phyloP scores from a whole-genome alignment of 1,284 basidiomycete species.

The Naganishia cerealis region DNA sequence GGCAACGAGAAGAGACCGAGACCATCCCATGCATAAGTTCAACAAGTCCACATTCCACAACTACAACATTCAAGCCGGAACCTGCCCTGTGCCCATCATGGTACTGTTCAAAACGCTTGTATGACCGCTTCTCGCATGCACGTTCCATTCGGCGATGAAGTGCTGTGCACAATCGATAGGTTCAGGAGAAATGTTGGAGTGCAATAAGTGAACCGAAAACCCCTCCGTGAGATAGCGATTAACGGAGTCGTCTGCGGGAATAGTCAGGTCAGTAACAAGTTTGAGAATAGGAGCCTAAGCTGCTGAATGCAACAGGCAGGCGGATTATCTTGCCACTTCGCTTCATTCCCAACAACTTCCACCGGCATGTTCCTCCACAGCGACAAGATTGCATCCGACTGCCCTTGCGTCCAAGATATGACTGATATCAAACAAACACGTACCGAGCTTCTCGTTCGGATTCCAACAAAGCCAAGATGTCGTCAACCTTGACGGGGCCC shows the following conservation, averaged over 20 bases:
- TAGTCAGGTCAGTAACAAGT: neutral
- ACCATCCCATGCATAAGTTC: slow-evolving; percentile 26
- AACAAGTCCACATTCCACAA: slow-evolving; percentile 5
- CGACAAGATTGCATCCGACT: neutral
- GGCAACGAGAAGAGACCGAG: neutral
- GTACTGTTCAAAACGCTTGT: neutral
- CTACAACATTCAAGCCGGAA: slow-evolving; percentile 16
- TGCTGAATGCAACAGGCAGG: no score
- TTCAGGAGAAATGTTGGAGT: slow-evolving; percentile 2
- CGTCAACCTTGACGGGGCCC: slow-evolving; percentile 92
- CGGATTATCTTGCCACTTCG: no score
- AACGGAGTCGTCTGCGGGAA: slow-evolving; percentile 21
- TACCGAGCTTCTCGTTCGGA: slow-evolving; percentile 99
- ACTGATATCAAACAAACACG: slow-evolving; percentile 52
- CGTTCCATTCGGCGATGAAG: neutral
- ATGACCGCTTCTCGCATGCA: slow-evolving; percentile 2
- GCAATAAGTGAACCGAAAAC: slow-evolving; percentile 1
- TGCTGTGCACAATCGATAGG: neutral
- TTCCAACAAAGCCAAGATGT: slow-evolving; percentile 96
- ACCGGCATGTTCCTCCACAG: neutral
- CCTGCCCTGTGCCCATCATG: neutral
- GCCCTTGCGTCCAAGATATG: neutral
- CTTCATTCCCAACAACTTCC: neutral
- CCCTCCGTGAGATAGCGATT: slow-evolving; percentile 10
- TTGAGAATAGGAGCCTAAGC: neutral